These are phyloP conservation scores for Coniochaeta ligniaria DNA, from an alignment of 2,329 filamentous ascomycete species.

Conservation along the genomic window DNA sequence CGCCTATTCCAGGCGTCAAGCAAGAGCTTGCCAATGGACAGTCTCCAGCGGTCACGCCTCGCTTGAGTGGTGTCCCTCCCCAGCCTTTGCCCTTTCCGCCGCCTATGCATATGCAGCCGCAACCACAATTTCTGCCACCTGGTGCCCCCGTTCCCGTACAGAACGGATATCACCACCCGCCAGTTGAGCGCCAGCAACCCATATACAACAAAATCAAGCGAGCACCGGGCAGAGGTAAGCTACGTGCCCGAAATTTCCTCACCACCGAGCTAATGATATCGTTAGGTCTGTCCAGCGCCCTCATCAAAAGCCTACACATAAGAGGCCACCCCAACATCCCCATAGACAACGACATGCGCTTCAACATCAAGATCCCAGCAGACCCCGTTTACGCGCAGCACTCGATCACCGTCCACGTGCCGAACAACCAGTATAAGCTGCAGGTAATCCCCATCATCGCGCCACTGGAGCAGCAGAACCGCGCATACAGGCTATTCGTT, in stretches of 20 bases:
- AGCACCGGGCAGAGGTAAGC: constrained; percentile 33
- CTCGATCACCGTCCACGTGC: constrained; percentile 64
- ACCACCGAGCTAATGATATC: constrained; percentile 14
- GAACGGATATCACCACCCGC: constrained; percentile 18
- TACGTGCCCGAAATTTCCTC: neutral
- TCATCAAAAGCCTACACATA: constrained; percentile 60
- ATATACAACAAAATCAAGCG: constrained; percentile 26
- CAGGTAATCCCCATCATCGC: constrained; percentile 64
- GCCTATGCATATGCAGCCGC: constrained; percentile 3
- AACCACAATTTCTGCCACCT: constrained; percentile 8
- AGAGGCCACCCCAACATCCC: constrained; percentile 62
- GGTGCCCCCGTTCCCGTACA: constrained; percentile 29
- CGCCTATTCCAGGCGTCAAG: constrained; percentile 29
- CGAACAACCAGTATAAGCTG: constrained; percentile 60
- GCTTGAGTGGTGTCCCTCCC: constrained; percentile 19
- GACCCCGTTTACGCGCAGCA: constrained; percentile 61
- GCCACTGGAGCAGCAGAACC: constrained; percentile 50
- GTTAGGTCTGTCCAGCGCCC: constrained; percentile 48
- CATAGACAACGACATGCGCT: constrained; percentile 42
- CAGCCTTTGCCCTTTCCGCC: constrained; percentile 2
- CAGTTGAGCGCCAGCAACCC: constrained; percentile 22
- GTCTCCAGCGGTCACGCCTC: constrained; percentile 18
- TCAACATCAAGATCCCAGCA: constrained; percentile 57
- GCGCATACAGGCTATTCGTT: constrained; percentile 72
- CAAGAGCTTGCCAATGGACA: constrained; percentile 23